Evolutionary conservation across 768 basidiomycete genomes (phyloP).

Genomic region (Leccinum pellstonianum): DNA sequence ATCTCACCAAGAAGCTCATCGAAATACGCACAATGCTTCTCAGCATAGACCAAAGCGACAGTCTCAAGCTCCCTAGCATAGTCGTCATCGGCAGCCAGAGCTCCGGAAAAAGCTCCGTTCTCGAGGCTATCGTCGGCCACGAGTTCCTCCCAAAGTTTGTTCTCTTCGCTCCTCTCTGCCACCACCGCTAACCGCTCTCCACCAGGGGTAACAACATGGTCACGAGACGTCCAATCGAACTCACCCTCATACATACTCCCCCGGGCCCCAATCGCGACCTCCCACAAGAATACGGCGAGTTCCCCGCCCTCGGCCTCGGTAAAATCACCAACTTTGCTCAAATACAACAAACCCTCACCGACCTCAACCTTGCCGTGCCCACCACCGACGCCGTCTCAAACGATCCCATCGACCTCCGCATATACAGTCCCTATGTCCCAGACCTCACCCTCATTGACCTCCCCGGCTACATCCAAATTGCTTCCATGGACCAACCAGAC

Average conservation of each 20-base stretch:
- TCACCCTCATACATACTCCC: conserved; percentile 94
- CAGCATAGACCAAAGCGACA: conserved; percentile 93
- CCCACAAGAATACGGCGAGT: conserved; percentile 86
- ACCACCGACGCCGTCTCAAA: conserved; percentile 88
- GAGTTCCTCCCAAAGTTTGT: conserved; percentile 97
- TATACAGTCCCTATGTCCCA: conserved; percentile 93
- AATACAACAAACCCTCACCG: conserved; percentile 90
- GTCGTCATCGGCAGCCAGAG: conserved; percentile 99
- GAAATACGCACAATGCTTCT: conserved; percentile 94
- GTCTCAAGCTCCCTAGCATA: conserved; percentile 92
- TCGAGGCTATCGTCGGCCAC: conserved; percentile 96
- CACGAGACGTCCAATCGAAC: conserved; percentile 94
- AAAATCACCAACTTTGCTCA: conserved; percentile 89
- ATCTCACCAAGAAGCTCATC: conserved; percentile 92
- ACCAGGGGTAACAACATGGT: conserved; percentile 98
- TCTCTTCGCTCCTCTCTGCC: not conserved
- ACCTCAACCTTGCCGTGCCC: conserved; percentile 93
- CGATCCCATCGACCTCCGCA: conserved; percentile 94
- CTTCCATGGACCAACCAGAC: conserved; percentile 95
- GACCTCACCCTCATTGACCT: conserved; percentile 97
- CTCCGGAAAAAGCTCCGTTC: conserved; percentile 95
- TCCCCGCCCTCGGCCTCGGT: conserved; percentile 85
- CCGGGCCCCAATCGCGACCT: conserved; percentile 46
- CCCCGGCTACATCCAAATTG: conserved; percentile 95
- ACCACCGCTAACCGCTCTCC: not conserved